These are phyloP conservation scores for Citrus cavaleriei DNA, from an alignment of 345 rosid species.

Conservation along the genomic window DNA sequence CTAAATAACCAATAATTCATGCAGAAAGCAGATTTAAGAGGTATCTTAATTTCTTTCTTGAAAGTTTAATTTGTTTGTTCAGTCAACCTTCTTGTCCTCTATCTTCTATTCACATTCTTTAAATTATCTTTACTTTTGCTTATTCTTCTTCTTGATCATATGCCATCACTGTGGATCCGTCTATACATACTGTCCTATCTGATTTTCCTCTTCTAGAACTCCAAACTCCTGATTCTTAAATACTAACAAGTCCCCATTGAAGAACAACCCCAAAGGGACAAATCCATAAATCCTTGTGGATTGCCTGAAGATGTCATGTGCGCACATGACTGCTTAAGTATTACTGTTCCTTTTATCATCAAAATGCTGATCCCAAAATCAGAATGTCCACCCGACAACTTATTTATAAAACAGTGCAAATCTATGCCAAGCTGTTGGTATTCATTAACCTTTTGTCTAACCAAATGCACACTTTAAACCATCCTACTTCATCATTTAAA, in stretches of 20 bases:
- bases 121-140: constrained; percentile 17
- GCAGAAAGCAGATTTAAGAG: background rate
- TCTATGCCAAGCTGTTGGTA: background rate
- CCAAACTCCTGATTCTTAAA: background rate
- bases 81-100: background rate
- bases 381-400: background rate
- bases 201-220: background rate
- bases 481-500: background rate
- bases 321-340: background rate
- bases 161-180: background rate
- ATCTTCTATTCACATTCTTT: constrained; percentile 16
- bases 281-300: background rate
- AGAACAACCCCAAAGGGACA: background rate
- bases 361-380: background rate
- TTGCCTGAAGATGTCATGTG: background rate
- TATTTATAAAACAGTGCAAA: background rate
- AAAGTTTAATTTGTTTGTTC: background rate
- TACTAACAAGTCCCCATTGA: background rate
- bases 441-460: background rate
- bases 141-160: background rate
- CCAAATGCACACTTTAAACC: background rate
- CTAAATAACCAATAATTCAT: background rate
- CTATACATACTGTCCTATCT: background rate
- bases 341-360: background rate
- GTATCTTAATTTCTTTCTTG: background rate